Base-by-base conservation (phyloP, 2,329 filamentous ascomycete species). In the Cladosporium sp. region DNA sequence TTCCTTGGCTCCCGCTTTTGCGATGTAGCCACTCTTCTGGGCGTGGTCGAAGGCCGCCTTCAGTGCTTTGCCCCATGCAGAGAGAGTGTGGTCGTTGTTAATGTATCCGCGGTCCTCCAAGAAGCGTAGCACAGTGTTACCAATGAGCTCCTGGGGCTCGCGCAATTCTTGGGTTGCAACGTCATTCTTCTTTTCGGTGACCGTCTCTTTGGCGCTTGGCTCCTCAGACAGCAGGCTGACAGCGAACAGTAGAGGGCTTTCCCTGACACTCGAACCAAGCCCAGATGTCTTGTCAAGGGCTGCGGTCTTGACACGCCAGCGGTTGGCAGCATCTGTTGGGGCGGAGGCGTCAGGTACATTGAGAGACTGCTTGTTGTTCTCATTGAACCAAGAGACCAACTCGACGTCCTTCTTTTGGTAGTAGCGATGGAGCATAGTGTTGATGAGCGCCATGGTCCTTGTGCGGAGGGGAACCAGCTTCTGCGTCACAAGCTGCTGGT, bases 21-120 rank as follows among this genome's bases (percentile, higher is more conserved):
- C 84, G 80, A 65, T 88, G 81, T 28, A 68, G 2, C 67, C 66
- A 34, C 71, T 70, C 6, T 66, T 65, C 23, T 63, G 65, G 11
- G 70, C 73, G 18, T 68, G 68, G 16, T 74, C 67, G 48, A 76
- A 72, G 2, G 76, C 89, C 32, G 86, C 86, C 32, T 88, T 88
- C 46, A 98, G 82, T 23, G 91, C 91, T 71, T 89, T 88, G 18
- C 94, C 95, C 92, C 93, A 97, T 10, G 82, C 79, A 10, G 93
- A 97, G 67, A 97, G 84, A 66, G 89, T 86, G 77, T 98, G 94
- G 66, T 86, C 84, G 59, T 88, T 84, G 70, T 95, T 87, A 56
- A 96, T 84, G 73, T 97, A 99, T 26, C 90, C 93, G 66, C 93
- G 88, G 58, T 98, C 84, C 74, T 97, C 92, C 25, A 99, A 84